A percentile compares a stretch with the other conserved stretches of the same genome.
Conservation (phyloP, 2,329 filamentous ascomycete species). For the Microsporum canis region DNA sequence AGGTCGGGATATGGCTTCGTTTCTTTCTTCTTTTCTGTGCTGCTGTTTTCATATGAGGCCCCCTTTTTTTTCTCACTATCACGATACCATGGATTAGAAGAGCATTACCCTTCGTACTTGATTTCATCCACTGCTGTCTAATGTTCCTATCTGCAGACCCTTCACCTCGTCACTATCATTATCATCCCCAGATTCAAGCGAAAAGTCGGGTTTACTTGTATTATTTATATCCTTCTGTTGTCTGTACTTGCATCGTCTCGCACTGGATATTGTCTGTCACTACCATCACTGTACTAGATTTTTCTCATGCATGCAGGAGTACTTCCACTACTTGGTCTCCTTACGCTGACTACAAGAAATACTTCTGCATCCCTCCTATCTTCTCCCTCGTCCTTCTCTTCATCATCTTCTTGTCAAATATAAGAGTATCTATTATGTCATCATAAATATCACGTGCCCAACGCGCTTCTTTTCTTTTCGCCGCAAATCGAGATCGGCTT, state of each 20-base stretch:
- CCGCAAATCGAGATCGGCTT: background rate
- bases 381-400: background rate
- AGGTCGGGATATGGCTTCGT: slow-evolving; percentile 1
- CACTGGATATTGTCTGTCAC: background rate
- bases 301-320: background rate
- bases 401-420: background rate
- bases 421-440: background rate
- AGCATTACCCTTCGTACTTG: slow-evolving; percentile 2
- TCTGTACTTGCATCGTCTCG: background rate
- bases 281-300: background rate
- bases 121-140: background rate
- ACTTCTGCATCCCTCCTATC: background rate
- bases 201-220: background rate
- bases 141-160: background rate
- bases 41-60: background rate
- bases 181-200: background rate
- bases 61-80: background rate
- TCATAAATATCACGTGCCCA: background rate
- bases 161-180: background rate
- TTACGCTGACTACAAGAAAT: background rate
- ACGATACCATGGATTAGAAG: slow-evolving; percentile 6
- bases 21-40: background rate
- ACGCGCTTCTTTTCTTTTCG: background rate
- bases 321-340: background rate
- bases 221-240: background rate